Evolutionary conservation across 495 filamentous ascomycete species (phyloP), one percentile per base, ranked within the genome.

Genomic region (Chlorociboria aeruginascens): DNA sequence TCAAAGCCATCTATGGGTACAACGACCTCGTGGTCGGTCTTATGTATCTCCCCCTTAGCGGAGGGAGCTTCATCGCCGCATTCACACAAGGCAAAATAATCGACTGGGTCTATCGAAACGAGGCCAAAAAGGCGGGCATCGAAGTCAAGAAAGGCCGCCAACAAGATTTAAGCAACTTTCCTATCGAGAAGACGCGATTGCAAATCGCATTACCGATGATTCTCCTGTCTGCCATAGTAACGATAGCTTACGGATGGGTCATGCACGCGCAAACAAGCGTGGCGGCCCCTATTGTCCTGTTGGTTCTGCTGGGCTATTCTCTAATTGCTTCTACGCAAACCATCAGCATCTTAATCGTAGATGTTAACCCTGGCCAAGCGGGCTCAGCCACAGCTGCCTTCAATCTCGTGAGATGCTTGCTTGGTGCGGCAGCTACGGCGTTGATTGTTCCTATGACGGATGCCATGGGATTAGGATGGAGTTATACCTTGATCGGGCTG

Each of bases 321-420:
- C 58, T 78, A 6, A 69, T 73, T 0, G 76, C 68, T 0, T 65
- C 70, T 12, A 73, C 67, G 52, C 77, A 73, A 39, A 53, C 59
- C 10, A 45, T 68, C 6, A 67, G 67, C 47, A 76, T 76, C 0
- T 62, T 89, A 51, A 58, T 87, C 13, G 70, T 86, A 0, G 84
- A 89, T 54, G 64, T 86, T 2, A 79, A 81, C 49, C 76, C 77
- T 0, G 68, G 63, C 0, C 69, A 67, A 13, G 78, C 82, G 0
- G 73, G 75, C 0, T 76, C 82, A 0, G 81, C 81, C 0, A 79
- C 82, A 1, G 83, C 84, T 2, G 78, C 81, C 6, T 84, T 81
- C 49, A 87, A 88, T 53, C 61, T 89, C 7, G 72, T 74, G 0
- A 65, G 84, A 8, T 87, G 82, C 56, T 52, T 83, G 34, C 61